These are phyloP conservation scores for Quercus gilva DNA, from an alignment of 306 rosid species.

Conservation along the genomic window DNA sequence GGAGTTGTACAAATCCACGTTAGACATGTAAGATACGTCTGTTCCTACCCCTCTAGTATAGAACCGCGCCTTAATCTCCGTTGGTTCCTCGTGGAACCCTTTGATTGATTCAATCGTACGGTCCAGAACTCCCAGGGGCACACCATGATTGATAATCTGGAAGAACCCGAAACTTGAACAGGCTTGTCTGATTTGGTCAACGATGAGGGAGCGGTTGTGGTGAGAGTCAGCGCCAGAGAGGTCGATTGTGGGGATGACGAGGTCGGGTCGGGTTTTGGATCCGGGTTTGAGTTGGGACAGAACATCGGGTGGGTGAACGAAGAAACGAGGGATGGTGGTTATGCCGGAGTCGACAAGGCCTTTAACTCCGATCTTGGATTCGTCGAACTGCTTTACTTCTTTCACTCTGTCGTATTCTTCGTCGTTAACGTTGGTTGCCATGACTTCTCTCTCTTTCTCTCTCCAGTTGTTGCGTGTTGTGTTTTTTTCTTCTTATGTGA, in stretches of 20 bases:
- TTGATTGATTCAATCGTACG: conserved; percentile 22
- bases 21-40: conserved; percentile 37
- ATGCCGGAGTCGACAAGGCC: conserved; percentile 38
- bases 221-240: conserved; percentile 15
- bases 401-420: conserved; percentile 19
- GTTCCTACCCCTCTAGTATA: conserved; percentile 10
- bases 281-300: conserved; percentile 6
- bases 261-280: background rate
- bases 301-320: conserved; percentile 34
- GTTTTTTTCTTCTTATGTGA: too few species aligned
- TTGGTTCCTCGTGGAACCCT: conserved; percentile 41
- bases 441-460: background rate
- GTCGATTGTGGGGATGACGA: conserved; percentile 34
- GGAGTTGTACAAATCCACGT: conserved; percentile 33
- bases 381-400: conserved; percentile 33
- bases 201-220: conserved; percentile 14
- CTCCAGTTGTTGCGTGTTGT: background rate
- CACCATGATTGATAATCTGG: conserved; percentile 46
- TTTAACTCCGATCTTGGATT: conserved; percentile 36
- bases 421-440: background rate
- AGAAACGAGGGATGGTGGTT: conserved; percentile 30
- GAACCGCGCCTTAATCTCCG: conserved; percentile 12
- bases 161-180: conserved; percentile 38
- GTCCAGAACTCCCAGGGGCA: conserved; percentile 21
- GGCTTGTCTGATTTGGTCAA: conserved; percentile 29